phyloP scores from a whole-genome alignment of 148 eudicot genomes.

The Vaccinium macrocarpon region DNA sequence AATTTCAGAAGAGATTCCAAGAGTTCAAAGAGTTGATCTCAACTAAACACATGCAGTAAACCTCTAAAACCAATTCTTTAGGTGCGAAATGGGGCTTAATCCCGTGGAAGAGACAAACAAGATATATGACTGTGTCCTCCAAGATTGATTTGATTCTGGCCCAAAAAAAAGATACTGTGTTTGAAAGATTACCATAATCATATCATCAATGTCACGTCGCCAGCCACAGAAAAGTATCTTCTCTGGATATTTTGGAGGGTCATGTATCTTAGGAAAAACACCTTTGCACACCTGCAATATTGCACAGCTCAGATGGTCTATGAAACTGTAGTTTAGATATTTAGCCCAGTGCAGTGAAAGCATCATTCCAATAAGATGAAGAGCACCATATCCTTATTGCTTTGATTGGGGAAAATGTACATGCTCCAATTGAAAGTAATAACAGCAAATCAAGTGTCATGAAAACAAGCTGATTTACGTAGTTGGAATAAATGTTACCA shows the following conservation, averaged over 20 bases:
- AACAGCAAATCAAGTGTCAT: not conserved
- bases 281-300: slow-evolving; percentile 52
- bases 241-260: slow-evolving; percentile 87
- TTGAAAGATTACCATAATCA: slow-evolving; percentile 60
- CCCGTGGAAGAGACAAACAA: not conserved
- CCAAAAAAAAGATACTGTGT: not conserved
- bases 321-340: not conserved
- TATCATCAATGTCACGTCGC: slow-evolving; percentile 90
- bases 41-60: not conserved
- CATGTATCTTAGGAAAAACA: slow-evolving; percentile 39
- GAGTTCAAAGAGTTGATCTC: not conserved
- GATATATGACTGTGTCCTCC: not conserved
- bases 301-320: slow-evolving; percentile 1
- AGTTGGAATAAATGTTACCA: not conserved
- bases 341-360: not conserved
- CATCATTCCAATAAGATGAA: not conserved
- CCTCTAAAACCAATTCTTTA: not conserved
- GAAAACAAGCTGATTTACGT: slow-evolving; percentile 6
- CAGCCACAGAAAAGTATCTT: slow-evolving; percentile 88
- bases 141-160: not conserved
- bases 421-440: slow-evolving; percentile 6
- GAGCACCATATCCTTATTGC: not conserved
- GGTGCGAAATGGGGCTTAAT: not conserved
- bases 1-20: not conserved
- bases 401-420: not conserved